Evolutionary conservation across 2,329 filamentous ascomycete genomes (phyloP).

Genomic region (Fusarium scirpi): DNA sequence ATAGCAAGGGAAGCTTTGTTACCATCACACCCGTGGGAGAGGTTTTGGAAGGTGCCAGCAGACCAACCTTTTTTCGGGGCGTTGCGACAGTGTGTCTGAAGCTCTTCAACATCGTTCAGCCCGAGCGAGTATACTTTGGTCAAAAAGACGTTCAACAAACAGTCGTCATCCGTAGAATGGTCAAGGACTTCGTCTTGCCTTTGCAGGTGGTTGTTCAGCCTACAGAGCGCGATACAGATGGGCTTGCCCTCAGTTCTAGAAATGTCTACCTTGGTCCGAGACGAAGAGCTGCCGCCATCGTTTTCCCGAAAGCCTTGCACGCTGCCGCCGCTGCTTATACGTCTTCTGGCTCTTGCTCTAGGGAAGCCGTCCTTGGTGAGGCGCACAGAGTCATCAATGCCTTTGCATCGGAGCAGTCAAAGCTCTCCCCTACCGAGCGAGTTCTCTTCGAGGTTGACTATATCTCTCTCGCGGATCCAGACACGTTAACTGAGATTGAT

Average conservation of each 20-base stretch:
- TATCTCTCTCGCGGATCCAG: constrained; percentile 87
- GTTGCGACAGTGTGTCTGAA: constrained; percentile 98
- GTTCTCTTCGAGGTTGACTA: constrained; percentile 89
- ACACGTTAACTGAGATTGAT: constrained; percentile 83
- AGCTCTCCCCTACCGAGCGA: constrained; percentile 68
- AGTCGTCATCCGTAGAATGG: constrained; percentile 86
- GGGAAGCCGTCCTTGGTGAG: constrained; percentile 77
- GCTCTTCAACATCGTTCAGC: constrained; percentile 63
- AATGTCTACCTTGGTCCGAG: constrained; percentile 91
- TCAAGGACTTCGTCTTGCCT: constrained; percentile 86
- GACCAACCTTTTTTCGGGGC: constrained; percentile 95
- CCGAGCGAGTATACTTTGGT: constrained; percentile 87
- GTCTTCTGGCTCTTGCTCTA: constrained; percentile 60
- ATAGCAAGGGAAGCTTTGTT: constrained; percentile 88
- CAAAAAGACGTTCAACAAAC: constrained; percentile 99
- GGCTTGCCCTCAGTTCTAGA: constrained; percentile 89
- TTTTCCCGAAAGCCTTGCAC: constrained; percentile 76
- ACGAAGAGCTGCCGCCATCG: constrained; percentile 77
- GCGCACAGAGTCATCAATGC: constrained; percentile 71
- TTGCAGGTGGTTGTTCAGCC: constrained; percentile 78
- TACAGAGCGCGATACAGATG: constrained; percentile 82
- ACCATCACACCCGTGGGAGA: constrained; percentile 87
- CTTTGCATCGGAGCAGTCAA: constrained; percentile 71
- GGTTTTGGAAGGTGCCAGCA: constrained; percentile 83
- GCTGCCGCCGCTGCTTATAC: constrained; percentile 77